Percentiles rank a stretch among this genome's conserved stretches.
Conservation (phyloP, 805 yeast genomes). For the Kregervanrija fluxuum region DNA sequence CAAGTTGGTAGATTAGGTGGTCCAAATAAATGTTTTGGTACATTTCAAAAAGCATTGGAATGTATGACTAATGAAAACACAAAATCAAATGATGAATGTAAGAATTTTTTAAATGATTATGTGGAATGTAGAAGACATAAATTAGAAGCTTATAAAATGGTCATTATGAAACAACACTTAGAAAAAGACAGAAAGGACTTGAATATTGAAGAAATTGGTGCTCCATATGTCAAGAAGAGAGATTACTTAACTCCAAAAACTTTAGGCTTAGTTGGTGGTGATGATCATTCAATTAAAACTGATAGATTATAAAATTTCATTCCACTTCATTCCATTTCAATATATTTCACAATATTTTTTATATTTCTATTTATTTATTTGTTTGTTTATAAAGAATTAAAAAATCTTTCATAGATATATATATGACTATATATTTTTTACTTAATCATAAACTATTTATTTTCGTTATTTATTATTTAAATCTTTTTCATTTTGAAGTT, state of each 20-base stretch:
- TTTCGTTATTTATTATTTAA: too few relatives aligned
- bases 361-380: background rate
- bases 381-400: background rate
- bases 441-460: background rate
- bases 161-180: conserved; percentile 27
- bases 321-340: conserved; percentile 1
- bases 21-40: conserved; percentile 32
- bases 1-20: conserved; percentile 31
- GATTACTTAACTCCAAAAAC: conserved; percentile 32
- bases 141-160: conserved; percentile 29
- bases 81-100: conserved; percentile 26
- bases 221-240: conserved; percentile 33
- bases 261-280: conserved; percentile 30
- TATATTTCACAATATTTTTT: background rate
- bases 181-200: conserved; percentile 21
- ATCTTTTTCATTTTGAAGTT: background rate
- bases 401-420: background rate
- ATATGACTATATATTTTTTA: background rate
- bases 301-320: conserved; percentile 14
- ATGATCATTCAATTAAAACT: conserved; percentile 25
- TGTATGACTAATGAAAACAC: conserved; percentile 30
- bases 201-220: conserved; percentile 27
- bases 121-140: conserved; percentile 33
- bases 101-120: conserved; percentile 27
- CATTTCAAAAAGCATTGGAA: conserved; percentile 31